Percentiles rank a stretch among this genome's conserved stretches.
Evolutionary conservation across 1,139 yeast genomes (phyloP).

Genomic region (Geotrichum phurueaensis): DNA sequence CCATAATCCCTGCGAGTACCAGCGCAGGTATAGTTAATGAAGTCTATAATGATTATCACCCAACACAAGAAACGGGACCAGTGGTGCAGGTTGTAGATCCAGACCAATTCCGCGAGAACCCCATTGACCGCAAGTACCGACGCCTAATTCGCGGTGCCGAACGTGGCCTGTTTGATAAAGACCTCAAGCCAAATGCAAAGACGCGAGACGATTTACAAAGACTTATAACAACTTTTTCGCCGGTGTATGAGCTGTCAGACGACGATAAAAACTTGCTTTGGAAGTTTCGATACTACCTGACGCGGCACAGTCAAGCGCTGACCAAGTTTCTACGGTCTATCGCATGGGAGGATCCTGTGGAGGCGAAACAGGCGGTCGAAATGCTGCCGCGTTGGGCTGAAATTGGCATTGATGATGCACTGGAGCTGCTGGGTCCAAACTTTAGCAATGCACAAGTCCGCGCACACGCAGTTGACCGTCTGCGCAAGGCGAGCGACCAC

Average conservation of each 20-base stretch:
- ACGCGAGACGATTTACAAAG: slow-evolving; percentile 64
- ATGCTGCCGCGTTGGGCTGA: slow-evolving; percentile 58
- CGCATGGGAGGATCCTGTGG: slow-evolving; percentile 80
- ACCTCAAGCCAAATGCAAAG: slow-evolving; percentile 82
- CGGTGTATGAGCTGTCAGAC: slow-evolving; percentile 73
- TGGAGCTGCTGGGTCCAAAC: slow-evolving; percentile 76
- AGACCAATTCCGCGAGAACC: slow-evolving; percentile 61
- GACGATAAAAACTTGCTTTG: slow-evolving; percentile 85
- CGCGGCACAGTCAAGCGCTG: slow-evolving; percentile 67
- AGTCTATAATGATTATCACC: slow-evolving; percentile 15
- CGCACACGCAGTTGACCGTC: slow-evolving; percentile 80
- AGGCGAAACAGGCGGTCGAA: slow-evolving; percentile 69
- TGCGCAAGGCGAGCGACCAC: slow-evolving; percentile 69
- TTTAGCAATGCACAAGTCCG: slow-evolving; percentile 56
- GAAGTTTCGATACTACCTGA: slow-evolving; percentile 83
- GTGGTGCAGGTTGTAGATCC: slow-evolving; percentile 56
- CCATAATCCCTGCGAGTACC: not conserved
- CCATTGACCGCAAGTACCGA: slow-evolving; percentile 82
- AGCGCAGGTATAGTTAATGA: slow-evolving; percentile 10
- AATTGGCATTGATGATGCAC: slow-evolving; percentile 86
- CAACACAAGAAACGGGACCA: slow-evolving; percentile 25
- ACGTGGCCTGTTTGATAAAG: slow-evolving; percentile 70
- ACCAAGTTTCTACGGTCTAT: slow-evolving; percentile 84
- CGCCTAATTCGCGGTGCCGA: slow-evolving; percentile 78
- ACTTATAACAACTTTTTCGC: slow-evolving; percentile 65